Percentiles rank a stretch among this genome's conserved stretches.
Conservation (phyloP, 2,329 filamentous ascomycete genomes). For the Claviceps spartinae region DNA sequence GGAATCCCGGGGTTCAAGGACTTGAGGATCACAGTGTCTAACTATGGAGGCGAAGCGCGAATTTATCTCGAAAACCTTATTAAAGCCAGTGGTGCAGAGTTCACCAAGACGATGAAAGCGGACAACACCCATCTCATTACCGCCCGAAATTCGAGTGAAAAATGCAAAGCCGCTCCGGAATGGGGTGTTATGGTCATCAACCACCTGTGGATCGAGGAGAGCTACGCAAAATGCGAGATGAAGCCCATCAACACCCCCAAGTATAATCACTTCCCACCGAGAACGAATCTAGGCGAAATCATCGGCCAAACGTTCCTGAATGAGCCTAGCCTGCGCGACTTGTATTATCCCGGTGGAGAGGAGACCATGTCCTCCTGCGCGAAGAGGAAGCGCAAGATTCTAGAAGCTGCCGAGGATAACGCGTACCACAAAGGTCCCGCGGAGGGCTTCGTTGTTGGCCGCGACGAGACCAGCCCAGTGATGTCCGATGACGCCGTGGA, state of each 20-base stretch:
- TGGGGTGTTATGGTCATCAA: slow-evolving; percentile 88
- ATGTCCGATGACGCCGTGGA: slow-evolving; percentile 27
- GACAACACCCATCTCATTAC: slow-evolving; percentile 95
- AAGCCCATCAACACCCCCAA: slow-evolving; percentile 58
- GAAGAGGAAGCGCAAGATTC: slow-evolving; percentile 35
- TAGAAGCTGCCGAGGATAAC: slow-evolving; percentile 38
- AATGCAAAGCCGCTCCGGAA: slow-evolving; percentile 80
- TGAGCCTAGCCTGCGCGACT: slow-evolving; percentile 40
- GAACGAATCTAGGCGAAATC: slow-evolving; percentile 86
- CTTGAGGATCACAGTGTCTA: slow-evolving; percentile 77
- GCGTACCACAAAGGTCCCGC: slow-evolving; percentile 32
- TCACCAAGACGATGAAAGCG: slow-evolving; percentile 87
- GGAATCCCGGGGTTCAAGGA: slow-evolving; percentile 69
- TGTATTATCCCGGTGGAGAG: slow-evolving; percentile 55
- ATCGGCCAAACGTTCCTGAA: slow-evolving; percentile 82
- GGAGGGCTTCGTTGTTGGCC: slow-evolving; percentile 32
- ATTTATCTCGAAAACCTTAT: slow-evolving; percentile 90
- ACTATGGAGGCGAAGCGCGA: slow-evolving; percentile 89
- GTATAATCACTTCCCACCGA: slow-evolving; percentile 74
- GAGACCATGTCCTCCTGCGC: slow-evolving; percentile 28
- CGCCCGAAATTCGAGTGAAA: slow-evolving; percentile 78
- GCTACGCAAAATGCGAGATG: slow-evolving; percentile 76
- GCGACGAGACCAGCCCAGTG: slow-evolving; percentile 27
- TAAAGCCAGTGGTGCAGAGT: slow-evolving; percentile 68
- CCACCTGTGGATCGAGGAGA: slow-evolving; percentile 95